Base-by-base conservation (phyloP, 495 filamentous ascomycete genomes). In the Aspergillus campestris region DNA sequence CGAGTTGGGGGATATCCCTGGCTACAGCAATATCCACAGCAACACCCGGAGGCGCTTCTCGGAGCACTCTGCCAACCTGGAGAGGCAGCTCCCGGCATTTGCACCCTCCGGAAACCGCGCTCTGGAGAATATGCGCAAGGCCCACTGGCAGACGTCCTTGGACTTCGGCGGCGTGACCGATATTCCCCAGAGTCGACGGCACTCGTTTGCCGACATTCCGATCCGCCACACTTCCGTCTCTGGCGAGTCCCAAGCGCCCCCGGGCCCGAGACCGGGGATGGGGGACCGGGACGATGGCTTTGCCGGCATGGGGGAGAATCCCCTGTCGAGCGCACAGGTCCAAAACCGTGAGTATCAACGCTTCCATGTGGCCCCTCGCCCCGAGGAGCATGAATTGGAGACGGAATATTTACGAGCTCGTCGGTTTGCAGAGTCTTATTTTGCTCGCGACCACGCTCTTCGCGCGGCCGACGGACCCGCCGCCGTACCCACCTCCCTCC, bases 191-290 rank as follows among this genome's bases (percentile, higher is more conserved):
- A 95, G 91, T 57, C 80, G 92, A 40, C 83, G 92, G 3, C 92
- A 98, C 64, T 97, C 92, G n/a, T 94, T 98, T 61, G 91, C 89
- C n/a, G 87, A 91, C 57, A 75, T 85, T 12, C 81, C 81, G 2
- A 79, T 80, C 31, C 71, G 86, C 29, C 82, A 88, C 51, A 70
- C 68, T 8, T 89, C 86, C 3, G 74, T 87, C 42, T 48, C 49
- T 36, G 71, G 72, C 34, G 83, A 88, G 31, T 61, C 71, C 5
- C 65, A 66, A 41, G 38, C 49, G 6, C 45, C 56, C 15, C 54
- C 43, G 6, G 58, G 52, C 47, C 48, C 59, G 46, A 58, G 67
- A 18, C 48, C 57, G 47, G 48, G 56, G 24, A 41, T 68, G 11
- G 58, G 48, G 42, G 71, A 69, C 33, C 62, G 60, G 35, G 65